Base-by-base conservation (phyloP, 1,284 basidiomycete genomes). In the Cutaneotrichosporon mucoides region DNA sequence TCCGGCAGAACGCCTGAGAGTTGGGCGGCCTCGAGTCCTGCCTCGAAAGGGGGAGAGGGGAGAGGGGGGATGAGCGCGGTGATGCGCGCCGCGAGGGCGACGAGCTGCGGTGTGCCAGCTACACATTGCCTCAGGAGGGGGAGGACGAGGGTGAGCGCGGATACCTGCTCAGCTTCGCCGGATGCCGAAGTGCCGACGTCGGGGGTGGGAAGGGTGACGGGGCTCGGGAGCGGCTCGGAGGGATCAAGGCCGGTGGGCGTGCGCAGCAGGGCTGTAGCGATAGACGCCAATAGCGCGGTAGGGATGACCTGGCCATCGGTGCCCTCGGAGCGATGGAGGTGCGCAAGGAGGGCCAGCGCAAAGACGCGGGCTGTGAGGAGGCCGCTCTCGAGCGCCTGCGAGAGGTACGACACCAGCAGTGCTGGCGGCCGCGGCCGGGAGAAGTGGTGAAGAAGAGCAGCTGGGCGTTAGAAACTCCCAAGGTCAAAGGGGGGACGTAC, bases 11-110 rank as follows among this genome's bases (percentile, higher is more conserved):
- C 33, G 9, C 66, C 62, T 16, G 70, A 52, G 3, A 76, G 57
- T 42, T 66, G 63, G 7, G 73, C 70, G 2, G 69, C 73, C 57
- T 75, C 73, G 4, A 76, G 63, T 2, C 73, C 73, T 5, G 72
- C 67, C 47, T 74, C 73, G 44, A 76, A 68, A 0, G 73, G 68
- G 1, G 75, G 73, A 5, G 71, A 68, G 3, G 75, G 75, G 33
- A 73, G 69, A 0, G 71, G 66, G 11, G 68, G 59, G 24, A 76
- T 62, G 4, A 70, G 42, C 1, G 62, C 53, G 0, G 75, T 56
- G 1, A 74, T 34, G 7, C 67, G 66, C 8, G 59, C 56, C 11
- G 66, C 52, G 33, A 76, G 63, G 1, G 63, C 44, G 12, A 65
- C n/a, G 2, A 67, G 52, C 2, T 60, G 55, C 16, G 62, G 37